Evolutionary conservation across 2,329 filamentous ascomycete species (phyloP), one percentile per base, ranked within the genome.

Genomic region (Venturia asperata): DNA sequence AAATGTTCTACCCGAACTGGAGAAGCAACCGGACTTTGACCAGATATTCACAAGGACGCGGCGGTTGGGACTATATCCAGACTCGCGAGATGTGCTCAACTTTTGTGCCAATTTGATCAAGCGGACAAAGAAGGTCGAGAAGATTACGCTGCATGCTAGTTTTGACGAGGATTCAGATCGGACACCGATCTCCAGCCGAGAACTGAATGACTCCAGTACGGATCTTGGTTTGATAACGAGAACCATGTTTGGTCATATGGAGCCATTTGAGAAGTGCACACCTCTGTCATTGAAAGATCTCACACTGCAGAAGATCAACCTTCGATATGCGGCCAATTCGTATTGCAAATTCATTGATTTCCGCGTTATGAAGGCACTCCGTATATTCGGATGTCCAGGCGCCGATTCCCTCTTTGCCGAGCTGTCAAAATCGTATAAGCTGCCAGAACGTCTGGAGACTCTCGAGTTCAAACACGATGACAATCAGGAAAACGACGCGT

Each of bases 311-410:
- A 76, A 77, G 64, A 72, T 82, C 41, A 77, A 74, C 55, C 71
- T 81, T 11, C 75, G 79, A 37, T 77, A 81, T 67, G 78, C 77
- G n/a, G 75, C 78, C 5, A 77, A 79, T 13, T 79, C 78, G 3
- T 82, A 79, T 70, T 80, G 79, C 71, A 77, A 76, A 64, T 64
- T 80, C 63, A 75, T 82, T 67, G 73, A 81, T 66, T 81, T 81
- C 66, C 73, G 73, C 21, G 71, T 74, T 4, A 70, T 81, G 45
- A 75, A 77, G 66, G 73, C 73, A 55, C 72, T 82, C 19, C 73
- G 76, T 2, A 68, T 81, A 7, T 78, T 78, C 66, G 73, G 74
- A 49, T 82, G 80, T 66, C 67, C 77, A 3, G 80, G 79, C 3
- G 79, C 77, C 4, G 79, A 81, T 65, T 73, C 78, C 1, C 69